Percentiles rank a stretch among this genome's conserved stretches.
Evolutionary conservation across 805 yeast genomes (phyloP).

Genomic region (Kazachstania viticola): DNA sequence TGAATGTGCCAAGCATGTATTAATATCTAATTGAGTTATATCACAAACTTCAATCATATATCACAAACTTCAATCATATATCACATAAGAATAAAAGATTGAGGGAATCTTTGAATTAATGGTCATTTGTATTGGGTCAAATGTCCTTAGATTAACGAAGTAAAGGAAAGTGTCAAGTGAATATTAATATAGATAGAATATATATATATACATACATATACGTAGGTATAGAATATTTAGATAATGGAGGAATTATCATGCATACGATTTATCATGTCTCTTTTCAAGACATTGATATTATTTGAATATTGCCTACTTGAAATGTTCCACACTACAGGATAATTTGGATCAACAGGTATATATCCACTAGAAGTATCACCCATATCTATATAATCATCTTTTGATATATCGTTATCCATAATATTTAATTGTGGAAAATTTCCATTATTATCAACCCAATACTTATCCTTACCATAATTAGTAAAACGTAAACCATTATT

Average conservation of each 20-base stretch:
- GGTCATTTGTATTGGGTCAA: no score
- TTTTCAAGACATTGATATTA: constrained; percentile 14
- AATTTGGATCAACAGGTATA: constrained; percentile 25
- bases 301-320: constrained; percentile 19
- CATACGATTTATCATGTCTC: constrained; percentile 9
- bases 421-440: constrained; percentile 4
- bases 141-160: no score
- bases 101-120: no score
- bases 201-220: no score
- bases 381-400: neutral
- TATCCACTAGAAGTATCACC: constrained; percentile 5
- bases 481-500: constrained; percentile 76
- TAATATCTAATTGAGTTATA: no score
- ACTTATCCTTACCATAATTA: constrained; percentile 65
- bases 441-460: constrained; percentile 55
- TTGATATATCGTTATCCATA: neutral
- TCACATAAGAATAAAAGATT: no score
- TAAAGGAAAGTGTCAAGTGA: no score
- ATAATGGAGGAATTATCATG: no score
- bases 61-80: no score
- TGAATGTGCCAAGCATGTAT: constrained; percentile 75
- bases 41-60: no score
- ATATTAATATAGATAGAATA: no score
- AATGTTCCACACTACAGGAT: constrained; percentile 24
- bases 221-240: no score